Evolutionary conservation across 352 stramenopile species (phyloP).

Genomic region (Blastocystis sp.): DNA sequence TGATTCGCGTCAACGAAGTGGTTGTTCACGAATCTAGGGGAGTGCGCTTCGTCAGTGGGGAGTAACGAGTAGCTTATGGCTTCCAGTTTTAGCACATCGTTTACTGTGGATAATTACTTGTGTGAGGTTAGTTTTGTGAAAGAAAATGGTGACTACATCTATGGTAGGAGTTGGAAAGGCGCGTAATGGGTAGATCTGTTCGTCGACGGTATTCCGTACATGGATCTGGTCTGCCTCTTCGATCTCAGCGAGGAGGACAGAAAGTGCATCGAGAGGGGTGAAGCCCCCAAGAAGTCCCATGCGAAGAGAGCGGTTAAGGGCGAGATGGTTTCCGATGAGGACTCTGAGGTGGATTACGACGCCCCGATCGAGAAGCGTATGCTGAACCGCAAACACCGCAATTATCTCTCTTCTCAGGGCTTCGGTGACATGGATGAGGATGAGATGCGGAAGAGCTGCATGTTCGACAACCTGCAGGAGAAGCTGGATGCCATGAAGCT

Average conservation of each 20-base stretch:
- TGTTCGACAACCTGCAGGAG: conserved; percentile 63
- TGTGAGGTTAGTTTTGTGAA: conserved; percentile 69
- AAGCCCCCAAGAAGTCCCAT: conserved; percentile 9
- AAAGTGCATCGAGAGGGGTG: conserved; percentile 47
- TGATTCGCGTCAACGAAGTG: conserved; percentile 66
- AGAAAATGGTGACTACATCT: conserved; percentile 54
- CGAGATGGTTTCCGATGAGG: neutral
- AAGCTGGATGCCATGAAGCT: conserved; percentile 18
- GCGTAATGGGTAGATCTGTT: conserved; percentile 32
- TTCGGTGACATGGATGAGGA: conserved; percentile 56
- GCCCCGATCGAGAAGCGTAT: conserved; percentile 58
- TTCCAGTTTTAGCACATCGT: conserved; percentile 29
- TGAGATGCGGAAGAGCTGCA: conserved; percentile 45
- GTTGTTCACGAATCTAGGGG: conserved; percentile 62
- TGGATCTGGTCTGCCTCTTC: conserved; percentile 56
- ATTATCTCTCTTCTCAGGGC: conserved; percentile 55
- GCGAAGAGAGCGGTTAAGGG: neutral
- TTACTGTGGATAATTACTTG: conserved; percentile 67
- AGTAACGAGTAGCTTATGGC: conserved; percentile 38
- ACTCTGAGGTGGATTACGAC: conserved; percentile 48
- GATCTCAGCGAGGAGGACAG: conserved; percentile 47
- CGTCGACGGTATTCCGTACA: conserved; percentile 65
- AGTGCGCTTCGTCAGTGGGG: neutral
- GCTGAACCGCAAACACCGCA: conserved; percentile 60
- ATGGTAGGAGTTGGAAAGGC: conserved; percentile 6